These are phyloP conservation scores for Talaromyces ruber DNA, from an alignment of 495 filamentous ascomycete species.

Conservation along the genomic window DNA sequence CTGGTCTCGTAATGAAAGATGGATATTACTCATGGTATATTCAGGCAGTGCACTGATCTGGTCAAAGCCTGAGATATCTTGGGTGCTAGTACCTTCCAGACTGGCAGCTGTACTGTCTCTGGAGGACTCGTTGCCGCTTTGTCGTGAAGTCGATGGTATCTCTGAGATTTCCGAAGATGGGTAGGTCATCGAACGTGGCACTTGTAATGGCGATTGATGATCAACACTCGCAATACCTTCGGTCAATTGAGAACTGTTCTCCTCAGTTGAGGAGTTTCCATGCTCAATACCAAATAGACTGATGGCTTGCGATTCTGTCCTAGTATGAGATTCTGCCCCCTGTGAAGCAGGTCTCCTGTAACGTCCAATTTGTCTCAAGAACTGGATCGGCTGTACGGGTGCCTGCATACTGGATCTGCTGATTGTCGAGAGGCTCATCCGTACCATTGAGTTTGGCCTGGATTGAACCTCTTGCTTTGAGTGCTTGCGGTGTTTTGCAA, in stretches of 20 bases:
- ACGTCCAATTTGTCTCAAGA: not conserved
- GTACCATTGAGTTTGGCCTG: constrained; percentile 6
- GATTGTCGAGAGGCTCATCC: constrained; percentile 1
- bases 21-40: not conserved
- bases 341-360: not conserved
- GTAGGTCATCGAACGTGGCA: not conserved
- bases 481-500: constrained; percentile 35
- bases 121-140: not conserved
- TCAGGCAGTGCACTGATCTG: constrained; percentile 1
- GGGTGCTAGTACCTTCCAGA: not conserved
- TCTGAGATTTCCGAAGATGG: not conserved
- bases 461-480: constrained; percentile 37
- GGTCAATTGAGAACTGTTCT: not conserved
- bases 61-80: not conserved
- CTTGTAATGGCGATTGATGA: not conserved
- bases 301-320: not conserved
- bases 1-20: not conserved
- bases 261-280: not conserved
- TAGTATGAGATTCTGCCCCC: not conserved
- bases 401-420: not conserved
- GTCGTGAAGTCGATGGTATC: not conserved
- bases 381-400: not conserved
- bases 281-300: not conserved
- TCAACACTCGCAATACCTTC: not conserved
- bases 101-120: not conserved